Evolutionary conservation across 2,329 filamentous ascomycete genomes (phyloP).

Genomic region (Chrysoporthe deuterocubensis): DNA sequence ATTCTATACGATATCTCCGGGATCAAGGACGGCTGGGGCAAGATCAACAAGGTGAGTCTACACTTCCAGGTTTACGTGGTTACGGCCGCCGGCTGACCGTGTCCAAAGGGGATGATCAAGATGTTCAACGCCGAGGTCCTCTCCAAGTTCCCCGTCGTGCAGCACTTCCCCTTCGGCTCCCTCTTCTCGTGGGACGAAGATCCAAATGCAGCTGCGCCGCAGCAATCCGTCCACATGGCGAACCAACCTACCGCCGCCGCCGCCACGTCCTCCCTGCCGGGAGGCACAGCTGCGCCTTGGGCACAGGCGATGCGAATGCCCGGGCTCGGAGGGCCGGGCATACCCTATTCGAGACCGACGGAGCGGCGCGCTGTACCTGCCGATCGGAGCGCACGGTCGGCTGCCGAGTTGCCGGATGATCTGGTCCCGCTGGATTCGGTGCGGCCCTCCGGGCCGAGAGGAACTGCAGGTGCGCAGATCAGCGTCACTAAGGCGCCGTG

Average conservation of each 20-base stretch:
- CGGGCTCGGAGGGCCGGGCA: constrained; percentile 38
- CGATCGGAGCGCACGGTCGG: not conserved
- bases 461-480: constrained; percentile 27
- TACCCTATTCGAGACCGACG: constrained; percentile 34
- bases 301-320: constrained; percentile 47
- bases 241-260: constrained; percentile 52
- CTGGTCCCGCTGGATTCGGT: constrained; percentile 14
- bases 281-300: constrained; percentile 51
- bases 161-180: constrained; percentile 86
- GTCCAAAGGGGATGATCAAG: constrained; percentile 87
- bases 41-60: constrained; percentile 79
- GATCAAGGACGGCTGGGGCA: constrained; percentile 91
- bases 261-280: constrained; percentile 34
- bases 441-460: constrained; percentile 25
- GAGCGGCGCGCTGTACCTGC: constrained; percentile 24
- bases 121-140: constrained; percentile 99
- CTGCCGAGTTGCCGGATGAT: constrained; percentile 3
- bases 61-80: constrained; percentile 1
- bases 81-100: not conserved
- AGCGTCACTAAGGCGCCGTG: constrained; percentile 29
- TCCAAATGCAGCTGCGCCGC: constrained; percentile 57
- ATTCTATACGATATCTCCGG: constrained; percentile 94
- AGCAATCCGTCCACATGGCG: constrained; percentile 59
- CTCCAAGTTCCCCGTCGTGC: constrained; percentile 96
- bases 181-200: constrained; percentile 78